A percentile compares a stretch with the other conserved stretches of the same genome.
Conservation (phyloP, 2,329 filamentous ascomycete genomes). For the Diaporthe citriasiana region DNA sequence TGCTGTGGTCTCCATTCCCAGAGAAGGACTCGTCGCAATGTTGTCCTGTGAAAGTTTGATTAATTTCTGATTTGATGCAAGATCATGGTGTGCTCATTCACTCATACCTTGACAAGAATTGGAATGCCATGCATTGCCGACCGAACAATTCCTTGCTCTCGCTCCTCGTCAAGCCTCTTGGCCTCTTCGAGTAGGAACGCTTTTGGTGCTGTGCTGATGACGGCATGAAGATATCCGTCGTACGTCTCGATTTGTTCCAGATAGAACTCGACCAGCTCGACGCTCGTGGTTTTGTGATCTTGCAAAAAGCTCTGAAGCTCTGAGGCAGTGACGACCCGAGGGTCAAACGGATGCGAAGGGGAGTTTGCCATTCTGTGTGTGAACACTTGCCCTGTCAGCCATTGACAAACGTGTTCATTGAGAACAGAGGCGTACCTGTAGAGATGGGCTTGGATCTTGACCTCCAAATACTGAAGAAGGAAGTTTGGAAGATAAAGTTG, state of each 20-base stretch:
- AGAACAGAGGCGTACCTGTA: neutral
- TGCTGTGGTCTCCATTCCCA: neutral
- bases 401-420: neutral
- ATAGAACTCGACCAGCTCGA: neutral
- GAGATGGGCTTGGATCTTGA: neutral
- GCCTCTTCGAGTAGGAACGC: neutral
- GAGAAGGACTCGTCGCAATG: neutral
- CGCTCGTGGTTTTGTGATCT: neutral
- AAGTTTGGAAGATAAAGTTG: neutral
- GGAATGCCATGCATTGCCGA: neutral
- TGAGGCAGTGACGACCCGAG: neutral
- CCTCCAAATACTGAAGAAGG: neutral
- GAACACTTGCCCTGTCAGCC: neutral
- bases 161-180: neutral
- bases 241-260: neutral
- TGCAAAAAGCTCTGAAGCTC: neutral
- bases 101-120: neutral
- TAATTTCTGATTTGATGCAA: neutral
- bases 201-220: neutral
- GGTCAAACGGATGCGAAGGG: neutral
- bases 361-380: neutral
- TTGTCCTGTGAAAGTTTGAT: neutral
- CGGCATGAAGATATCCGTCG: neutral
- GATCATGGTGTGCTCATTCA: accelerated
- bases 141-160: neutral